Evolutionary conservation across 2,329 filamentous ascomycete genomes (phyloP), one percentile per base, ranked within the genome.

Genomic region (Neopestalotiopsis rosae): DNA sequence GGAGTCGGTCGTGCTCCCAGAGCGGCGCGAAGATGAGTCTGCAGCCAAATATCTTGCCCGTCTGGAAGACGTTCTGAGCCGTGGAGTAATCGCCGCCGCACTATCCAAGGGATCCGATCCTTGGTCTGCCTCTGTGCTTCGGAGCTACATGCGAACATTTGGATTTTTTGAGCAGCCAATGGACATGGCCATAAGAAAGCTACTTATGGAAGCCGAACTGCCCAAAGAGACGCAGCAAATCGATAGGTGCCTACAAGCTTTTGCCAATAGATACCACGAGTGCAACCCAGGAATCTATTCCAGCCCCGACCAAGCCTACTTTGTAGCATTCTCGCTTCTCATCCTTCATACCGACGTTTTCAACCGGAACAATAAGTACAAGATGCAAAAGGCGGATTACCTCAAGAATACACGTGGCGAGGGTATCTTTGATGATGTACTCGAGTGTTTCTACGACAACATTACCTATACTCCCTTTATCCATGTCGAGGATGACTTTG

Each of bases 351-450:
- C 96, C 0, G 96, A 99, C 78, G 94, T 97, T n/a, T 98, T 98
- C 89, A 99, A 99, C 85, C 97, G 97, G 82, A 99, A 98, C 84
- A 98, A 98, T 83, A 98, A 98, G 83, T 89, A 96, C 80, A 99
- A 99, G 81, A 99, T 99, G 96, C 94, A 97, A 77, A 97, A 97
- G 78, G 83, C 88, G 0, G 96, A 98, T 76, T 99, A 99, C 80
- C 87, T 98, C 74, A 98, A 97, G 81, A 98, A 98, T 78, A 97
- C 95, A 0, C 91, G 90, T 28, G 94, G 93, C 3, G 95, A 98
- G 78, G 94, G 94, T 14, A 93, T 98, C n/a, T 93, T 93, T 66
- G 93, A 97, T 73, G 95, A 98, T 72, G 93, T 98, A 57, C 85
- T 98, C 14, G 94, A 94, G 76, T 98, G 95, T 78, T 97, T 99